These are phyloP conservation scores for Trifolium fragiferum DNA, from an alignment of 306 rosid genomes.

Conservation along the genomic window DNA sequence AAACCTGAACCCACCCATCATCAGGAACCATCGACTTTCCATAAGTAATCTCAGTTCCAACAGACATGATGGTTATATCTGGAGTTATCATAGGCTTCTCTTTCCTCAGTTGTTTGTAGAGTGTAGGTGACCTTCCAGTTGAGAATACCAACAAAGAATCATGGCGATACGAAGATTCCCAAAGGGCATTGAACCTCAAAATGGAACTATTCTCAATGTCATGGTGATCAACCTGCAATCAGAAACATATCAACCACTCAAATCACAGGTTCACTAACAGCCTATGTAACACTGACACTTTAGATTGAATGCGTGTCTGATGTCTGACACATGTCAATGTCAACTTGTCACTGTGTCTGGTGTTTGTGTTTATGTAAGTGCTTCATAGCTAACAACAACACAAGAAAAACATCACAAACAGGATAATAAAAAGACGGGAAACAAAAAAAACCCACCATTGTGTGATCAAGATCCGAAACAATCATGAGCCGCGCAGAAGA, in stretches of 20 bases:
- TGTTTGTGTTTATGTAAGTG: background rate
- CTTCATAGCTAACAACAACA: background rate
- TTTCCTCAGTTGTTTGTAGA: conserved; percentile 85
- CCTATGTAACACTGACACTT: background rate
- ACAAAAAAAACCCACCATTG: conserved; percentile 66
- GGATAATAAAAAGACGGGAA: conserved; percentile 3
- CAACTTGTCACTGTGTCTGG: no score
- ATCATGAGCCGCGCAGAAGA: conserved; percentile 79
- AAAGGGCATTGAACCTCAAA: conserved; percentile 83
- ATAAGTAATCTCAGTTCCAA: conserved; percentile 97
- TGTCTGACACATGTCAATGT: background rate
- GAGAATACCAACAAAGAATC: conserved; percentile 93
- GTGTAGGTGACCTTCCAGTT: conserved; percentile 89
- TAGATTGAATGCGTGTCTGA: background rate
- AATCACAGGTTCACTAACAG: conserved; percentile 5
- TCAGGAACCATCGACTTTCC: conserved; percentile 83
- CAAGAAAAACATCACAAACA: background rate
- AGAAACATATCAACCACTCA: conserved; percentile 36
- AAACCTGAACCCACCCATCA: conserved; percentile 83
- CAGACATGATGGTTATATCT: conserved; percentile 92
- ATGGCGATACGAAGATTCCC: conserved; percentile 88
- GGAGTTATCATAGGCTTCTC: conserved; percentile 98
- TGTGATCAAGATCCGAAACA: conserved; percentile 98
- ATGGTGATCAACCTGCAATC: conserved; percentile 91
- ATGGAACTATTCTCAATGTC: conserved; percentile 81